Base-by-base conservation (phyloP, 306 rosid species). In the Rosa lucieae region DNA sequence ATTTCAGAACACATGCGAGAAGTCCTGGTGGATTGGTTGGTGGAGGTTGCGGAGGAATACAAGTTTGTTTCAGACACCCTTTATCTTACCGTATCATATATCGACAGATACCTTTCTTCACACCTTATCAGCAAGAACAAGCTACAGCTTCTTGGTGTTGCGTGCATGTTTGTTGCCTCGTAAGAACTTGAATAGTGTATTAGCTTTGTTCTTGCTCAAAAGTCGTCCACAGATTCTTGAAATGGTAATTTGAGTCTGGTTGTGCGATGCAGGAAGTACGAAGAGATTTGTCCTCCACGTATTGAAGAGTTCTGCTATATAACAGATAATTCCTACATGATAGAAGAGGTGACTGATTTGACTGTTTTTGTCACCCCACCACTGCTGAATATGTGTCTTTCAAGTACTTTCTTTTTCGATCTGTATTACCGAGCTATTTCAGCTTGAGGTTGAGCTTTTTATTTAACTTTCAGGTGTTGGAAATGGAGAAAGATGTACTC, bases 61-160 rank as follows among this genome's bases (percentile, higher is more conserved):
- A 82, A 83, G 52, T 80, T 85, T 66, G 72, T 69, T 40, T 73
- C 87, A 4, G 91, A 85, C 81, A 83, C 91, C 21, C 21, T 88
- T 18, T 85, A 76, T 74, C 81, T 88, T 52, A 77, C 86, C 10
- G 82, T 81, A n/a, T 81, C 86, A 55, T 75, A 72, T 42, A 9
- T 88, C 20, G 89, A 88, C 81, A 80, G 87, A 61, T 85, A 73
- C 79, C 80, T 88, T 20, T 85, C 91, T 56, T 40, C 76, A 1
- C 66, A 72, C 59, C 71, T 70, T 35, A 42, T 88, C 79, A 59
- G 63, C 71, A 76, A 44, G 67, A 70, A 35, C 48, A 80, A 74
- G 72, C 81, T 88, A 14, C 91, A 88, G 79, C 89, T 88, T 62
- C 83, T 88, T 40, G 91, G 87, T 26, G 89, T 85, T 74, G 73